Conservation (phyloP, 2,329 filamentous ascomycete species). For the Myriosclerotinia duriaeana region DNA sequence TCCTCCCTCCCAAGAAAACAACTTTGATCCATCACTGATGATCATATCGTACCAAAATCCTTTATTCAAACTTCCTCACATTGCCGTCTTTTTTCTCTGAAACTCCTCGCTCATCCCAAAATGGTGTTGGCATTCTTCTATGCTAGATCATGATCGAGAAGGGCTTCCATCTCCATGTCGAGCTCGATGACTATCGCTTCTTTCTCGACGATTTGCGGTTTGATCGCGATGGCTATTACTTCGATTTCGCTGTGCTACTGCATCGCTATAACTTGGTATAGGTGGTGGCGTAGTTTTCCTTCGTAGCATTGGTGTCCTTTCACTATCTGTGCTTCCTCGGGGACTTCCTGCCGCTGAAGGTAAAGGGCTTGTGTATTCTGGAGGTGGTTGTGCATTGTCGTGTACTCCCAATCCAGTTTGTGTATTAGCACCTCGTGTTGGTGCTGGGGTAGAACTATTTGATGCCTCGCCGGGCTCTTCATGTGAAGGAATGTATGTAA, state of each 20-base stretch:
- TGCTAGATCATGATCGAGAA: slow-evolving; percentile 29
- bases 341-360: slow-evolving; percentile 51
- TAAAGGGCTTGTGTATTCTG: slow-evolving; percentile 67
- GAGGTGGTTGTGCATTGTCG: slow-evolving; percentile 63
- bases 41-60: slow-evolving; percentile 15
- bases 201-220: slow-evolving; percentile 26
- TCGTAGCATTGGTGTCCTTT: slow-evolving; percentile 53
- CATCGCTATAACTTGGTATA: slow-evolving; percentile 42
- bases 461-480: slow-evolving; percentile 60
- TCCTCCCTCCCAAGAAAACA: background rate
- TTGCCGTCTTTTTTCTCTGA: background rate
- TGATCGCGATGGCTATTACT: slow-evolving; percentile 30
- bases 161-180: slow-evolving; percentile 24
- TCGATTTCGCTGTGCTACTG: slow-evolving; percentile 37
- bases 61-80: slow-evolving; percentile 21
- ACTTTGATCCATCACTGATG: background rate
- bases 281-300: slow-evolving; percentile 38
- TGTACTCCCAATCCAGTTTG: slow-evolving; percentile 31
- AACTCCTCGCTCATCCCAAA: slow-evolving; percentile 5
- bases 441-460: slow-evolving; percentile 41
- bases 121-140: background rate
- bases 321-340: slow-evolving; percentile 52
- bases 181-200: slow-evolving; percentile 29
- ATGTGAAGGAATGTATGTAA: slow-evolving; percentile 67
- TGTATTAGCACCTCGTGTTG: slow-evolving; percentile 29